Conservation (phyloP, 352 stramenopile genomes). For the Pythium rhizo-oryzae region DNA sequence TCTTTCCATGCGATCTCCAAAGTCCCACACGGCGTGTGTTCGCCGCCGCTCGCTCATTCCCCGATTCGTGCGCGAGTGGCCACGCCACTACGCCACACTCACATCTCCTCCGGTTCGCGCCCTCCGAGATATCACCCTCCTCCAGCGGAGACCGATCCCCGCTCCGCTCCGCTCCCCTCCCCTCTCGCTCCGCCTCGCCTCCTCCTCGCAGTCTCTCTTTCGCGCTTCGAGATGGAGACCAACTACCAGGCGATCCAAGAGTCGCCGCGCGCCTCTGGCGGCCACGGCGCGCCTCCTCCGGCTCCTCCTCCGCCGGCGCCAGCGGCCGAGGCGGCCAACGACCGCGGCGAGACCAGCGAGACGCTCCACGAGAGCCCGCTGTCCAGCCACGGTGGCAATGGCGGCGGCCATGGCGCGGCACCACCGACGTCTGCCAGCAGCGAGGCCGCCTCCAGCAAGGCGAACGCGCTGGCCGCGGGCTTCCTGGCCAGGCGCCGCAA, state of each 20-base stretch:
- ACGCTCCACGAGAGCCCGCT: slow-evolving; percentile 33
- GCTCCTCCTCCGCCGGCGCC: background rate
- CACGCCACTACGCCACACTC: background rate
- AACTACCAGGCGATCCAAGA: slow-evolving; percentile 28
- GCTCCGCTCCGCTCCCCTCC: background rate
- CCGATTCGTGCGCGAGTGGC: background rate
- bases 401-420: background rate
- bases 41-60: background rate
- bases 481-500: slow-evolving; percentile 22
- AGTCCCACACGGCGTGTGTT: background rate
- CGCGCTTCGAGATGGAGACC: slow-evolving; percentile 9
- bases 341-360: slow-evolving; percentile 22
- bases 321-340: background rate
- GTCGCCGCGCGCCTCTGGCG: slow-evolving; percentile 18
- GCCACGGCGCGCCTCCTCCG: slow-evolving; percentile 3
- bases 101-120: background rate
- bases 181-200: background rate
- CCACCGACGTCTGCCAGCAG: background rate
- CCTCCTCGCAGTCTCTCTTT: slow-evolving; percentile 3
- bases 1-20: slow-evolving; percentile 5
- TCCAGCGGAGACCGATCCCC: too few relatives aligned
- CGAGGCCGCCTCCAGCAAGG: background rate
- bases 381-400: background rate
- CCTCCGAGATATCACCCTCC: background rate
- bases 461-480: slow-evolving; percentile 2